Conservation (phyloP, 768 basidiomycete species). For the Leccinum variicolor region DNA sequence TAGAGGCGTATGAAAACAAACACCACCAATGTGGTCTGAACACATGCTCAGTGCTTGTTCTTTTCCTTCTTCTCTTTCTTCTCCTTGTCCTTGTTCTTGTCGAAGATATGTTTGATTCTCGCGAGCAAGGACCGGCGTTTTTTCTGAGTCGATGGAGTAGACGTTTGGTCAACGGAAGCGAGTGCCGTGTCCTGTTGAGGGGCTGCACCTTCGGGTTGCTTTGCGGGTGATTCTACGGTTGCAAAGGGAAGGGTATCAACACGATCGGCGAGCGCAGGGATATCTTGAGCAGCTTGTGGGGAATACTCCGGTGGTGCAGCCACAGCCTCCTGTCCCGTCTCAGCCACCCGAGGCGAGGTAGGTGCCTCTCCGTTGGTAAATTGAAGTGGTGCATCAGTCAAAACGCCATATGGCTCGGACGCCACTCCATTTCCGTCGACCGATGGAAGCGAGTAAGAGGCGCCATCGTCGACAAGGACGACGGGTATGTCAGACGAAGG, state of each 20-base stretch:
- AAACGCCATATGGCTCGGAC: slow-evolving; percentile 7
- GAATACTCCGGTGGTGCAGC: background rate
- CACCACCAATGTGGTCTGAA: background rate
- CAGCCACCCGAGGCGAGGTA: background rate
- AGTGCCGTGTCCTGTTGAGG: background rate
- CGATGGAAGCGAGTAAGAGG: slow-evolving; percentile 7
- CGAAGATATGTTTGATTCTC: slow-evolving; percentile 51
- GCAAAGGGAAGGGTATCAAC: background rate
- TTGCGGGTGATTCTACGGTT: background rate
- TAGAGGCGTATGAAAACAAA: background rate
- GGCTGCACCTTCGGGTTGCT: background rate
- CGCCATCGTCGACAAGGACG: slow-evolving; percentile 36
- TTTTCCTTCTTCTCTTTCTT: slow-evolving; percentile 31
- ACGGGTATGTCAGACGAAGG: slow-evolving; percentile 24
- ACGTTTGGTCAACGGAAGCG: background rate
- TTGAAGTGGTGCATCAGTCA: slow-evolving; percentile 22
- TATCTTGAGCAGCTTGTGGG: background rate
- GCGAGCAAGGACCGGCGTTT: slow-evolving; percentile 53
- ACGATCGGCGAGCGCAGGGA: background rate
- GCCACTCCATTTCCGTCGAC: slow-evolving; percentile 10
- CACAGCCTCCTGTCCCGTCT: background rate
- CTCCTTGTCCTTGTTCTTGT: slow-evolving; percentile 45
- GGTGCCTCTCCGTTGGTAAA: background rate
- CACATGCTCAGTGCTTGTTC: background rate
- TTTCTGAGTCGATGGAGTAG: slow-evolving; percentile 38